Evolutionary conservation across 2,329 filamentous ascomycete genomes (phyloP), one percentile per base, ranked within the genome.

Genomic region (Fusarium solani-melongenae): DNA sequence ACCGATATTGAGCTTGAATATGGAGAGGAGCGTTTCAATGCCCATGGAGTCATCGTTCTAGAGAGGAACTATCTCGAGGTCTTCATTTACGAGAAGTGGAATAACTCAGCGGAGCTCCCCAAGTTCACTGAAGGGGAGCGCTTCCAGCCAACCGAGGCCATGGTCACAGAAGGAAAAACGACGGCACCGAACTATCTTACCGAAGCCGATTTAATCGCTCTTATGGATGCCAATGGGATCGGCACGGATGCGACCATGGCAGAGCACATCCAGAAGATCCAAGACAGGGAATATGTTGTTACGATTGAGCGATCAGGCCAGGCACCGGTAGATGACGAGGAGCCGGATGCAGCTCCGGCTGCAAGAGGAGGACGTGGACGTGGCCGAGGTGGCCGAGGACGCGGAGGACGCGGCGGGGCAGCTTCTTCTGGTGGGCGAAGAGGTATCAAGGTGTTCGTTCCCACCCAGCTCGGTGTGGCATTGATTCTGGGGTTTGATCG

Each of bases 161-260:
- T 93, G 76, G 94, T 99, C 83, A 92, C 90, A 1, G 95, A 98
- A 77, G 96, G 96, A n/a, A 93, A 97, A 82, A 99, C 96, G 0
- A 90, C 88, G 1, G 87, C 95, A 14, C 96, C 96, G 0, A 90
- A 88, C 24, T 98, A 97, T 80, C 87, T 99, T 33, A 98, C 96
- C 0, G 96, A 99, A 81, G 95, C 96, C 0, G 96, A 99, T 80
- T 87, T 99, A 29, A 98, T 99, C 79, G 93, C 93, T 4, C 88
- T 99, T 12, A 99, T 99, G 96, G 96, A 99, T 84, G 95, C 94
- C 51, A 99, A 99, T 80, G 96, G 96, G 3, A 99, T 99, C 73
- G 96, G 96, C 14, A 99, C 96, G 11, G 96, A 99, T 84, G 96
- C 96, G 8, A 99, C 96, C 1, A 99, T 99, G 96, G 96, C 96